Conservation (phyloP, 805 yeast genomes). For the Lipomyces kockii region DNA sequence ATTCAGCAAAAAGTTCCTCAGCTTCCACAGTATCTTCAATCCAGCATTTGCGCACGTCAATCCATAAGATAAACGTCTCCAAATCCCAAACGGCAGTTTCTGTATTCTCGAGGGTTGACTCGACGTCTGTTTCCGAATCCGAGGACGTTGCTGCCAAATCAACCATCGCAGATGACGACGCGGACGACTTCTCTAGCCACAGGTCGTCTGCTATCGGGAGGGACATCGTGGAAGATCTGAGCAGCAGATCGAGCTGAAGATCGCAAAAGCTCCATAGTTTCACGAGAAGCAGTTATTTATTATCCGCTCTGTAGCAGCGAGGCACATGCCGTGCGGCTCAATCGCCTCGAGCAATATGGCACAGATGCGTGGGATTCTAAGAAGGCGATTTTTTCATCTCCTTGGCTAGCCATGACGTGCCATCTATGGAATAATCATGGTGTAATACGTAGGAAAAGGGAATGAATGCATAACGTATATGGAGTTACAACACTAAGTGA, state of each 20-base stretch:
- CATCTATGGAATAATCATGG: background rate
- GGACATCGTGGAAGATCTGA: no score
- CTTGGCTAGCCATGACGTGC: background rate
- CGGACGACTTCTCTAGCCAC: background rate
- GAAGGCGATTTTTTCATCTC: no score
- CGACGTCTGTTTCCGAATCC: background rate
- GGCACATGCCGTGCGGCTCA: no score
- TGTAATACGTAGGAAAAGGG: background rate
- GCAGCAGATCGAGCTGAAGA: no score
- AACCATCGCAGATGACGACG: background rate
- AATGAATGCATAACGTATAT: background rate
- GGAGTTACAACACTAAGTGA: background rate
- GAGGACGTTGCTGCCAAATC: background rate
- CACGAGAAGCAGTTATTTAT: no score
- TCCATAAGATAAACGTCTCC: background rate
- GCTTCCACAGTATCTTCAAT: background rate
- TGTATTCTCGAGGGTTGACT: background rate
- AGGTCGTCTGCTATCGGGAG: background rate
- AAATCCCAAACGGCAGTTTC: background rate
- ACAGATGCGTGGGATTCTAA: no score
- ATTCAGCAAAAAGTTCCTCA: slow-evolving; percentile 12
- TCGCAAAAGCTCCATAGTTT: no score
- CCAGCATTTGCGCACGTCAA: slow-evolving; percentile 8
- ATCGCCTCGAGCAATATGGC: no score
- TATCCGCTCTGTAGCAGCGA: no score